Conservation (phyloP, 805 yeast species). For the Kuraishia piskuri region DNA sequence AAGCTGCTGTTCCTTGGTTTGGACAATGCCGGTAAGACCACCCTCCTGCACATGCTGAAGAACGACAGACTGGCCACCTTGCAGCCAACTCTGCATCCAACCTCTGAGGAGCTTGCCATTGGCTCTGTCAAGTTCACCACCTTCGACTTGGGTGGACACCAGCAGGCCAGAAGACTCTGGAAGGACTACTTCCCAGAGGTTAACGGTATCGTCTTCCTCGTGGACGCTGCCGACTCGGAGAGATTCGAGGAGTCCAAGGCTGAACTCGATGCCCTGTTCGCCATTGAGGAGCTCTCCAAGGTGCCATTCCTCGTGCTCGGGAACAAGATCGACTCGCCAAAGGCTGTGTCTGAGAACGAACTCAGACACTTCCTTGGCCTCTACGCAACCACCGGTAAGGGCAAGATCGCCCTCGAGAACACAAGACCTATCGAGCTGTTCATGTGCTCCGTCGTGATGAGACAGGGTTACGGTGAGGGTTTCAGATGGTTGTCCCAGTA, state of each 20-base stretch:
- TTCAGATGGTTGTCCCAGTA: constrained; percentile 97
- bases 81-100: constrained; percentile 97
- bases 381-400: constrained; percentile 86
- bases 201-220: constrained; percentile 91
- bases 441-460: constrained; percentile 98
- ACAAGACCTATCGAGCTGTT: constrained; percentile 91
- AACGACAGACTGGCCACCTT: constrained; percentile 96
- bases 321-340: constrained; percentile 91
- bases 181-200: constrained; percentile 99
- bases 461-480: constrained; percentile 98
- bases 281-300: constrained; percentile 79
- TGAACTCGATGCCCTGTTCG: constrained; percentile 87
- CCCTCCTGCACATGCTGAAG: constrained; percentile 74
- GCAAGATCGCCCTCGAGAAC: constrained; percentile 56
- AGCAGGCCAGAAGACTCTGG: constrained; percentile 98
- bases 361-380: constrained; percentile 85
- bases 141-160: constrained; percentile 97
- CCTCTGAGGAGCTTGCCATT: constrained; percentile 95
- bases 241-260: constrained; percentile 92
- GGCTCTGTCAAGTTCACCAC: constrained; percentile 97
- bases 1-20: constrained; percentile 91
- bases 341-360: constrained; percentile 92
- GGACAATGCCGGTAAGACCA: constrained; percentile 97
- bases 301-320: constrained; percentile 95
- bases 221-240: constrained; percentile 95